These are phyloP conservation scores for Geranomyces variabilis DNA, from an alignment of 192 early-diverging fungal species.

Conservation along the genomic window DNA sequence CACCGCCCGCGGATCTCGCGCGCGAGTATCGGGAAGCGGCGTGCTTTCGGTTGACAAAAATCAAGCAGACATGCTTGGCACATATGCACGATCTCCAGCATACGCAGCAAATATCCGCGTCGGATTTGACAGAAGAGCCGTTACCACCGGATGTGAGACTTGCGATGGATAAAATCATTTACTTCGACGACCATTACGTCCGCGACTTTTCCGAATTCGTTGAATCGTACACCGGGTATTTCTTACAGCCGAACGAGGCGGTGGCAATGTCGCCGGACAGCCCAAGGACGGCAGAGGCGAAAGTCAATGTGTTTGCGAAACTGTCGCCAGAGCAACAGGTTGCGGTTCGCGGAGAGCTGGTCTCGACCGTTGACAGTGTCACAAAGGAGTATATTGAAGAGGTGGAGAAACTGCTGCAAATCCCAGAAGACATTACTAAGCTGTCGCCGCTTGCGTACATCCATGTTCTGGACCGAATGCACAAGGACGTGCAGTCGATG, in stretches of 20 bases:
- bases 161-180: conserved; percentile 20
- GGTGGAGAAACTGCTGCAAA: conserved; percentile 46
- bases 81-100: conserved; percentile 24
- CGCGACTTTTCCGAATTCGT: conserved; percentile 54
- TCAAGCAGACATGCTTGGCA: conserved; percentile 6
- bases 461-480: conserved; percentile 39
- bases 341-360: conserved; percentile 36
- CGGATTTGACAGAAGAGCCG: conserved; percentile 18
- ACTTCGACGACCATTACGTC: conserved; percentile 49
- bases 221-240: conserved; percentile 48
- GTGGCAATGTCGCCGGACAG: conserved; percentile 1
- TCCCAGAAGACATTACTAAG: conserved; percentile 46
- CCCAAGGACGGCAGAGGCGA: not conserved
- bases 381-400: conserved; percentile 52
- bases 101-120: not conserved
- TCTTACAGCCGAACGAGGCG: conserved; percentile 32
- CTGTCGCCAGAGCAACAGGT: conserved; percentile 28
- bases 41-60: conserved; percentile 11
- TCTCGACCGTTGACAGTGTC: conserved; percentile 39
- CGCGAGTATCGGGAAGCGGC: conserved; percentile 35
- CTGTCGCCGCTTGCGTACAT: conserved; percentile 40
- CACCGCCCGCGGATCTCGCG: conserved; percentile 33
- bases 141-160: conserved; percentile 27
- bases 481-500: conserved; percentile 31
- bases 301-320: conserved; percentile 26